Evolutionary conservation across 78 protist species (phyloP).

Genomic region (Emiliania huxleyi): DNA sequence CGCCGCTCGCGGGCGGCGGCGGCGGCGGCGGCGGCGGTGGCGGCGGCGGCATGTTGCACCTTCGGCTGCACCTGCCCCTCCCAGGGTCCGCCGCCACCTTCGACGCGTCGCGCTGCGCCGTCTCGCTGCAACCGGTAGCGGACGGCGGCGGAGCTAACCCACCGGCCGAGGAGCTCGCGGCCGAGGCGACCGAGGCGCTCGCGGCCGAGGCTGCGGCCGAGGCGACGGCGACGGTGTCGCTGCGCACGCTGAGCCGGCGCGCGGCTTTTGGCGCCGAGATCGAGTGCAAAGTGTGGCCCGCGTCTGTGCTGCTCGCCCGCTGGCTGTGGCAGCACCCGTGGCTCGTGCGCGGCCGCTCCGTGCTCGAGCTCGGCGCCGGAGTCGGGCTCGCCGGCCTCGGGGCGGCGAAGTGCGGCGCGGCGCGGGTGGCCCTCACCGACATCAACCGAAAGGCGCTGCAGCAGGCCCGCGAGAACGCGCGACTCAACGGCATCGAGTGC

Average conservation of each 20-base stretch:
- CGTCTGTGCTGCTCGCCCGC: neutral
- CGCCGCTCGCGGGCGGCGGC: no score
- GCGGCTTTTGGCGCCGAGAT: neutral
- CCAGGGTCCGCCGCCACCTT: neutral
- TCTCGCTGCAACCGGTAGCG: no score
- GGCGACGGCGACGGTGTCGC: neutral
- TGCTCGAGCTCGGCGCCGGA: constrained; percentile 39
- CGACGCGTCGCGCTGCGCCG: neutral
- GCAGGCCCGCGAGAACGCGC: neutral
- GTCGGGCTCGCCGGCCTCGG: constrained; percentile 35
- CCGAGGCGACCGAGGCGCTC: no score
- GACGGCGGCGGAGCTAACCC: no score
- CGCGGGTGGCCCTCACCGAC: constrained; percentile 16
- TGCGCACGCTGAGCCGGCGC: neutral
- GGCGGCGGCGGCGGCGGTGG: no score
- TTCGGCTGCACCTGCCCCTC: neutral
- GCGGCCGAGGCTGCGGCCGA: neutral
- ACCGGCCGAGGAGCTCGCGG: no score
- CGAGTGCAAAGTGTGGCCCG: neutral
- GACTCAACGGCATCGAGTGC: neutral
- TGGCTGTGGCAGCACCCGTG: neutral
- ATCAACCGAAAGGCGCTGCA: neutral
- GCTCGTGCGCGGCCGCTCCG: neutral
- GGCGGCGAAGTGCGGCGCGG: neutral
- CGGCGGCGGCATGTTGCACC: no score